Base-by-base conservation (phyloP, 345 rosid genomes). In the Pugionium cornutum region DNA sequence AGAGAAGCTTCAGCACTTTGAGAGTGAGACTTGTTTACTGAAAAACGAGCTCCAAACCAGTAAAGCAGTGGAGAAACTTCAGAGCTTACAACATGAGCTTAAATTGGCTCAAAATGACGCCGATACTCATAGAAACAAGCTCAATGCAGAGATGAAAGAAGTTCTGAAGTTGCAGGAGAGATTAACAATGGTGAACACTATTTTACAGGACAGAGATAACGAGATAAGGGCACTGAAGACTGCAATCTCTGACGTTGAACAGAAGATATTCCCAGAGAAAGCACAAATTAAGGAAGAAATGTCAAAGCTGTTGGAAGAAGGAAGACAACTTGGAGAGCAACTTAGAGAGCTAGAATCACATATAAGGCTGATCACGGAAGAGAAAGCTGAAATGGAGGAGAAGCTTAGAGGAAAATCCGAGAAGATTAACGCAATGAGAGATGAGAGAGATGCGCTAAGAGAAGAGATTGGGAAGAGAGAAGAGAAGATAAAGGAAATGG, bases 141-240 rank as follows among this genome's bases (percentile, higher is more conserved):
- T 79, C 50, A 79, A 76, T 39, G 50, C 74, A 0, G 83, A 88
- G 78, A 88, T 69, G 76, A 80, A 60, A 61, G 85, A 82, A 69
- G 84, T 79, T 2, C 29, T 74, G 40, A 88, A 82, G 76, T 70
- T 94, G 69, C 85, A 78, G 53, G 92, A 83, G 70, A 85, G 83
- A 49, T 68, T 80, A 33, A 35, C 68, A 9, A 72, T 75, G 78
- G 75, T 83, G 52, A 80, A 85, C 72, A 79, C 63, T 30, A 89
- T 87, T 70, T 74, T 90, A 69, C 81, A 85, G 7, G 89, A 82
- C 67, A 82, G 85, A 58, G 97, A 88, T 80, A 66, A 73, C 10
- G 97, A 94, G 76, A 62, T 88, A 63, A 77, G 78, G 56, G 76
- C 66, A 3, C 59, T 88, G 56, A 89, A 86, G 66, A 66, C 69